Base-by-base conservation (phyloP, 2,329 filamentous ascomycete genomes). In the Ophiostoma sp. region DNA sequence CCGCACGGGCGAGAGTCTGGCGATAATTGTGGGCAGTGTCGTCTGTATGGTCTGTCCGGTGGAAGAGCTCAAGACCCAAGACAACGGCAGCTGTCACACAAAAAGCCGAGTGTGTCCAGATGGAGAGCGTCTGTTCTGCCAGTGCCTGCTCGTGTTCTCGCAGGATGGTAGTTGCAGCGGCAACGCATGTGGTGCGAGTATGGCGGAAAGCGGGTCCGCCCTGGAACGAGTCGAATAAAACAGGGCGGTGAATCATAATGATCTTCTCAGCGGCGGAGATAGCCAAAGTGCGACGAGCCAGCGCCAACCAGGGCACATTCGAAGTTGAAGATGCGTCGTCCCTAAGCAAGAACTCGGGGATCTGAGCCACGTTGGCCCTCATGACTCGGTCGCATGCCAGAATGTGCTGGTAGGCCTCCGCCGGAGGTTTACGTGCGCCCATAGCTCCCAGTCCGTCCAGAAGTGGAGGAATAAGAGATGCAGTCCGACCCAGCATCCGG, bases 191-290 rank as follows among this genome's bases (percentile, higher is more conserved):
- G 4, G 77, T 75, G 55, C 80, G 75, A 12, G 80, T 80, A 9
- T 78, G 76, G 25, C 22, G 72, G 42, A 80, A 81, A 8, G 71
- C 76, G 0, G 76, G 66, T 19, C 66, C 72, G n/a, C 77, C 77
- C 75, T 78, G 79, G 74, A 78, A 77, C 0, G 76, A 79, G 22
- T 77, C 78, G 70, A 80, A 79, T 0, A 82, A 75, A 9, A 82
- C 79, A 0, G 80, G 78, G 2, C 81, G 79, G 74, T 82, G 81
- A 39, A 82, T 81, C 79, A 82, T 81, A 72, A 82, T 82, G 66
- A 82, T 81, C 71, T 82, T 82, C 57, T 82, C 81, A 1, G 81
- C 80, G 2, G 80, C 79, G 0, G 79, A 81, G 52, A 82, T 82
- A 6, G 81, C 80, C 9, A 82, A 77, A 59, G 80, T 82, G 25